These are phyloP conservation scores for Zea luxurians DNA, from an alignment of 176 grass and related monocot species.

Conservation along the genomic window DNA sequence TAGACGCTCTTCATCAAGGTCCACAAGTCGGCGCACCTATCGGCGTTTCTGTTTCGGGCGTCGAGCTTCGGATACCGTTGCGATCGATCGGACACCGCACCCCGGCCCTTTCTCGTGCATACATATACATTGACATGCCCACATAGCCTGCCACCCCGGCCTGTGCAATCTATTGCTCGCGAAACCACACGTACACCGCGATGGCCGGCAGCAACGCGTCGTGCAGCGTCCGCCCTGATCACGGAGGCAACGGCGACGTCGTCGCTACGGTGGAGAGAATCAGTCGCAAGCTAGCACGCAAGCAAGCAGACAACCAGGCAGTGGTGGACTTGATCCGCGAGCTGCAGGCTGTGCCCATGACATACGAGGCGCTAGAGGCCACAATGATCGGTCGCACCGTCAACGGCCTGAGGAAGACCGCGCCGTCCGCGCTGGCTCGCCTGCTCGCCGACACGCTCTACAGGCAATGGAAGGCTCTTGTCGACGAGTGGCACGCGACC, in stretches of 20 bases:
- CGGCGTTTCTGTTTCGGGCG: conserved; percentile 48
- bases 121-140: too few species aligned
- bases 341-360: conserved; percentile 31
- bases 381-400: conserved; percentile 3
- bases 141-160: too few species aligned
- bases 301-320: too few species aligned
- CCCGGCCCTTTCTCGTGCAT: background rate
- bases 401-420: background rate
- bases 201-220: too few species aligned
- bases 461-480: conserved; percentile 1
- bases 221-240: too few species aligned
- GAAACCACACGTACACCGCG: too few species aligned
- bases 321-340: conserved; percentile 3
- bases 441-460: background rate
- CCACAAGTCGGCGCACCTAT: conserved; percentile 58
- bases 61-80: conserved; percentile 73
- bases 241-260: background rate
- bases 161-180: too few species aligned
- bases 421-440: conserved; percentile 6
- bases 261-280: background rate
- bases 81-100: too few species aligned
- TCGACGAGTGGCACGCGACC: background rate
- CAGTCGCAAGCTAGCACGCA: background rate
- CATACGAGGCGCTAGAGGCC: conserved; percentile 10
- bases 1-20: conserved; percentile 32